A percentile compares a stretch with the other conserved stretches of the same genome.
These are phyloP conservation scores for Amanita inopinata DNA, from an alignment of 768 basidiomycete genomes.

Conservation along the genomic window DNA sequence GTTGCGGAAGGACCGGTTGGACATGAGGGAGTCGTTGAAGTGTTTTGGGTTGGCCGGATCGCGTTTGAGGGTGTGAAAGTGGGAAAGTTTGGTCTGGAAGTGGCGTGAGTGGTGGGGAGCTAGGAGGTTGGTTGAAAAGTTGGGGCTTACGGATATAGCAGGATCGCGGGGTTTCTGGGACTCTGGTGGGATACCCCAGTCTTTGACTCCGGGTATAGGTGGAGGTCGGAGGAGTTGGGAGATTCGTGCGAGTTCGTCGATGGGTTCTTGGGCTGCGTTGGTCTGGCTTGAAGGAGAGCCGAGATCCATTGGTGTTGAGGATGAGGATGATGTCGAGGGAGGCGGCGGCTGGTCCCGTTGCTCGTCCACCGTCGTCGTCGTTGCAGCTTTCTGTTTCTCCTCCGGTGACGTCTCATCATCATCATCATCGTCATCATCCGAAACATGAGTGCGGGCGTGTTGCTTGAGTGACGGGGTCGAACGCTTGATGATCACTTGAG, in stretches of 20 bases:
- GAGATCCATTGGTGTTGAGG: constrained; percentile 6
- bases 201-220: constrained; percentile 48
- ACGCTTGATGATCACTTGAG: constrained; percentile 54
- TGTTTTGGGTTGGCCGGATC: constrained; percentile 60
- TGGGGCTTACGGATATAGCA: constrained; percentile 41
- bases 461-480: constrained; percentile 35
- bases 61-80: constrained; percentile 68
- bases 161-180: constrained; percentile 49
- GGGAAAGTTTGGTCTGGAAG: constrained; percentile 64
- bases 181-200: constrained; percentile 73
- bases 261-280: constrained; percentile 15
- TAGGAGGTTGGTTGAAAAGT: background rate
- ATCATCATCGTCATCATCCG: constrained; percentile 32
- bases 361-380: background rate
- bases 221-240: constrained; percentile 52
- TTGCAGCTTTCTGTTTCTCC: no score
- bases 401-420: constrained; percentile 11
- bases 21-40: constrained; percentile 94
- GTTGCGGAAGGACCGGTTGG: constrained; percentile 88
- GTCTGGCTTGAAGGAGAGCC: constrained; percentile 13
- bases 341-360: background rate
- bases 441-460: constrained; percentile 39
- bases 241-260: constrained; percentile 44
- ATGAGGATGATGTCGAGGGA: background rate
- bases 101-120: background rate